Percentiles rank a stretch among this genome's conserved stretches.
phyloP scores from a whole-genome alignment of 805 yeast genomes.

The Lipomyces chichibuensis region DNA sequence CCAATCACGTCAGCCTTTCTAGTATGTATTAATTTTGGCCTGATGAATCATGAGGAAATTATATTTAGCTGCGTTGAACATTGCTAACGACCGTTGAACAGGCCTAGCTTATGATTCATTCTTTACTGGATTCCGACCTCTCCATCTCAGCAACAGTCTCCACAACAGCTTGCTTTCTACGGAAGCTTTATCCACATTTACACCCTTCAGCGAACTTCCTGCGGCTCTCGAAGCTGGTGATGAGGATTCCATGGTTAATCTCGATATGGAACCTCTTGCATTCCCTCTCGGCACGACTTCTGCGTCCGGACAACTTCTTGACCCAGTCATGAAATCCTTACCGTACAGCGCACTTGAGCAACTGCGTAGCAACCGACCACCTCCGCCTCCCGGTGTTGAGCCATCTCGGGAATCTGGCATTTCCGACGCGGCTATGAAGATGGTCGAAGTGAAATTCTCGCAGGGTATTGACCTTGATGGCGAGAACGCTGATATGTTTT shows the following conservation, averaged over 20 bases:
- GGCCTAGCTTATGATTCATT: slow-evolving; percentile 31
- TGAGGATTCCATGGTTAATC: slow-evolving; percentile 13
- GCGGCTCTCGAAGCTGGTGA: slow-evolving; percentile 8
- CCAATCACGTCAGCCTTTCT: slow-evolving; percentile 12
- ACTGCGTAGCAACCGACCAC: slow-evolving; percentile 28
- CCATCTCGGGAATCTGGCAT: slow-evolving; percentile 13
- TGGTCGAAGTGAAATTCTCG: slow-evolving; percentile 23
- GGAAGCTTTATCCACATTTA: background rate
- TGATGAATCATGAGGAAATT: background rate
- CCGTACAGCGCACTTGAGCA: slow-evolving; percentile 19
- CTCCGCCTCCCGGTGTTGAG: slow-evolving; percentile 25
- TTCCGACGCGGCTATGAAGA: slow-evolving; percentile 21
- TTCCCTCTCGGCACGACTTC: slow-evolving; percentile 28
- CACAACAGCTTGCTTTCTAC: background rate
- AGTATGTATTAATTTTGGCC: slow-evolving; percentile 7
- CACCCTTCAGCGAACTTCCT: slow-evolving; percentile 8
- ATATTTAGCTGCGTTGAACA: background rate
- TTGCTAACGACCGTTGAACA: background rate
- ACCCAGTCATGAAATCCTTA: slow-evolving; percentile 23
- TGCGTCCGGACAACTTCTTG: slow-evolving; percentile 22
- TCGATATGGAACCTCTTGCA: slow-evolving; percentile 11
- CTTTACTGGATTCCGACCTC: slow-evolving; percentile 34
- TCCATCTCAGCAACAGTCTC: slow-evolving; percentile 7
- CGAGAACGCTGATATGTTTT: slow-evolving; percentile 13
- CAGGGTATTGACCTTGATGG: background rate